Evolutionary conservation across 208 protist genomes (phyloP).

Genomic region (Trypanosoma conorhini): DNA sequence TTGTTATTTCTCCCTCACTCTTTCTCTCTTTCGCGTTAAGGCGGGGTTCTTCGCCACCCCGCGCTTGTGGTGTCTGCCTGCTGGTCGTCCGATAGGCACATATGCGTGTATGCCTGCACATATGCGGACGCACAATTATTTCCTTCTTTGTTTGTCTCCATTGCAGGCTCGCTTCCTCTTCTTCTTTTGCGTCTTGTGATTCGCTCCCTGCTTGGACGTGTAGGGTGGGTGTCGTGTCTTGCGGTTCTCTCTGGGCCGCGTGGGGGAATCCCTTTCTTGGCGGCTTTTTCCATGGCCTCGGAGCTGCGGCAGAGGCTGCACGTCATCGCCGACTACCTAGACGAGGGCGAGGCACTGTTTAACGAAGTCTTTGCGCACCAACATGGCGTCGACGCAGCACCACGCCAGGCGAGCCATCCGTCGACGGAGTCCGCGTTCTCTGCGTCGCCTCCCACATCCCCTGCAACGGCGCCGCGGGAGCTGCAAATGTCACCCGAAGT

Average conservation of each 20-base stretch:
- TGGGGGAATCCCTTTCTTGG: neutral
- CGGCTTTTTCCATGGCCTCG: slow-evolving; percentile 1
- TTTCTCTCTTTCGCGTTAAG: neutral
- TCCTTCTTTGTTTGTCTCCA: neutral
- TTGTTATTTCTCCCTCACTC: no score
- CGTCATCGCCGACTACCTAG: neutral
- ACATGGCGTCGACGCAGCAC: neutral
- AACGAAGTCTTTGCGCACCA: neutral
- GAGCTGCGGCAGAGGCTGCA: slow-evolving; percentile 1
- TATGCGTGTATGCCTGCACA: neutral
- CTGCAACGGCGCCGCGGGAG: neutral
- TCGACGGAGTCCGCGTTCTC: neutral
- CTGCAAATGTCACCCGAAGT: neutral
- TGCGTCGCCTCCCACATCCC: neutral
- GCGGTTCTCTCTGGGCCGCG: neutral
- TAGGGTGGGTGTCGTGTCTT: no score
- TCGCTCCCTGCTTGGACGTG: no score
- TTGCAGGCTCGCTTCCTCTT: neutral
- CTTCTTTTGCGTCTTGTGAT: neutral
- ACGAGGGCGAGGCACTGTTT: slow-evolving; percentile 21
- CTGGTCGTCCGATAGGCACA: neutral
- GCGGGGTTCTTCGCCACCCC: neutral
- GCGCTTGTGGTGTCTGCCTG: neutral
- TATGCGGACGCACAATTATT: neutral
- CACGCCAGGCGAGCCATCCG: neutral